These are phyloP conservation scores for Lonicera japonica DNA, from an alignment of 129 eudicot species.

Conservation along the genomic window DNA sequence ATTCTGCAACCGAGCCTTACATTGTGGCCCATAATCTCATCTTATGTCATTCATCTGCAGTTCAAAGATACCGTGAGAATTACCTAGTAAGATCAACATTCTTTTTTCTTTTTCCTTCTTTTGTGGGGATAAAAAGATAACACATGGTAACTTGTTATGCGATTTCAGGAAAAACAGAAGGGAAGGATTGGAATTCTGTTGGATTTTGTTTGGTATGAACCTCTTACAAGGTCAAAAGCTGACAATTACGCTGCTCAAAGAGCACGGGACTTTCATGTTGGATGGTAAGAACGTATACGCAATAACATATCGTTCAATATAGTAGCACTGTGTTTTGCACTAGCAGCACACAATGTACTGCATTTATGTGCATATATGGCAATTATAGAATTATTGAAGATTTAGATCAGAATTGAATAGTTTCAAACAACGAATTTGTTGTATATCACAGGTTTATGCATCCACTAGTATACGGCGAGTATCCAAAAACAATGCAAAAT, in stretches of 20 bases:
- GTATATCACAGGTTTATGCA: slow-evolving; percentile 62
- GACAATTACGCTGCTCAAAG: slow-evolving; percentile 83
- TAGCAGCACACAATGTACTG: neutral
- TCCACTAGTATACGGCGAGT: slow-evolving; percentile 84
- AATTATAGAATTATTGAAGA: neutral
- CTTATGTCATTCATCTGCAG: slow-evolving; percentile 70
- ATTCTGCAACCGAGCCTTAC: slow-evolving; percentile 84
- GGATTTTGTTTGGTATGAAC: slow-evolving; percentile 94
- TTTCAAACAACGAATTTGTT: neutral
- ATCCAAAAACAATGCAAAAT: slow-evolving; percentile 79
- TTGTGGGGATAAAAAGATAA: neutral
- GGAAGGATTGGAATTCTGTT: slow-evolving; percentile 79
- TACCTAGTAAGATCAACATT: slow-evolving; percentile 45
- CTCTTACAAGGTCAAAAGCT: slow-evolving; percentile 60
- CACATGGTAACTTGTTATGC: neutral
- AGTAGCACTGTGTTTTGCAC: neutral
- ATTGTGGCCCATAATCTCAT: slow-evolving; percentile 74
- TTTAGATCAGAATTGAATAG: neutral
- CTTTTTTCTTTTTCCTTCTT: neutral
- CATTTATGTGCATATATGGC: neutral
- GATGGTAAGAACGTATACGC: slow-evolving; percentile 46
- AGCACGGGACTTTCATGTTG: slow-evolving; percentile 85
- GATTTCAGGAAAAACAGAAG: slow-evolving; percentile 52
- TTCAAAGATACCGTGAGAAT: slow-evolving; percentile 66
- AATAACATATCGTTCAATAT: neutral